Evolutionary conservation across 345 rosid species (phyloP), one percentile per base, ranked within the genome.

Genomic region (Linum usitatissimum): DNA sequence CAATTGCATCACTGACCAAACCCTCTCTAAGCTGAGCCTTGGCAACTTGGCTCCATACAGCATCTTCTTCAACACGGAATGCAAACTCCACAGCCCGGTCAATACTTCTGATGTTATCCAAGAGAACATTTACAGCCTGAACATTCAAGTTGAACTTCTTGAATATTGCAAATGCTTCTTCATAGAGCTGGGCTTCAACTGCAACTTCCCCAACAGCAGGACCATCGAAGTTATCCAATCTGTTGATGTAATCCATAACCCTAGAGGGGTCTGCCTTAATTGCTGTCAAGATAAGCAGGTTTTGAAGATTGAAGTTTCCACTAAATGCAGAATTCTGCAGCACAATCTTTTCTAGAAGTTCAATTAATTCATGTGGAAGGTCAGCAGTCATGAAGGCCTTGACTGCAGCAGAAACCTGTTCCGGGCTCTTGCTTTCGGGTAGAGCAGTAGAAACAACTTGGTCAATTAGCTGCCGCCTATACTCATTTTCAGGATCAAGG

Each of bases 131-230:
- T 38, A 84, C 92, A 62, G 90, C 92, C 69, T 84, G 81, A 53
- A 80, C 92, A 73, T 82, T 88, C 68, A 85, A 77, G 81, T 86
- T 86, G 66, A 88, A 86, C 82, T 88, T 88, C 79, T 88, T 88
- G 74, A 88, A 88, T 49, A 84, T 82, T 23, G 92, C 88, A 78
- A 77, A 88, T 39, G 92, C 91, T 80, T 90, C 96, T 79, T 85
- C 96, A 38, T 72, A 90, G 6, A 90, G 71, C 68, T 90, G 91
- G 14, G 90, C 96, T 78, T 94, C 95, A 55, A 88, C 91, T 17
- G 99, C 97, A 67, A 90, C 88, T 71, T 88, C 96, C 67, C 99
- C 99, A 71, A 94, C 91, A 38, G 92, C 92, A 69, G 99, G 96
- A 59, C 99, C 97, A 80, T 94, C 99, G 74, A 94, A 94, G 74